Evolutionary conservation across 805 yeast species (phyloP), one percentile per base, ranked within the genome.

Genomic region (Dipodascopsis tothii): DNA sequence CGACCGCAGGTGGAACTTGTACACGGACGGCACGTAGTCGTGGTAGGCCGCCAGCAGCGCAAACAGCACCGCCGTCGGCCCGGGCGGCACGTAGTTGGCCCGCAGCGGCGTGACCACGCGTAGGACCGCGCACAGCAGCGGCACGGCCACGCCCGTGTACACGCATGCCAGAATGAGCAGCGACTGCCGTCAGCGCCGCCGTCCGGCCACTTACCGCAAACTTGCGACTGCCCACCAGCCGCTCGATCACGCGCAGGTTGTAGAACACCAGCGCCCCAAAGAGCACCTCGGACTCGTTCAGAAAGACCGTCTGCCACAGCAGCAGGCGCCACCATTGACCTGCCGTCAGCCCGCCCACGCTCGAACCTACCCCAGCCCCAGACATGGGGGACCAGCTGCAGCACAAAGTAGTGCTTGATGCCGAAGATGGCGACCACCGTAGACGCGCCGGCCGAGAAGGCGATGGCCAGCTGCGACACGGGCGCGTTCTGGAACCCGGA

Each of bases 11-110:
- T 66, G 65, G 55, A 68, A 66, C 45, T 57, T 57, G 57, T 69
- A 69, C 32, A 64, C 63, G 2, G 63, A 60, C 3, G 73, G 73
- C n/a, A 69, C 62, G 44, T 61, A 51, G 22, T 60, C 61, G 39
- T 62, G 58, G 45, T 66, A 68, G 28, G 63, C 61, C 7, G 60
- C 67, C 30, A 67, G 45, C 9, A 67, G 41, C 2, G 67, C 64
- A 47, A 65, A 64, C 3, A 68, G 21, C 2, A 66, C 39, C 2
- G 60, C 56, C 2, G 62, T 59, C 6, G 69, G 70, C 3, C 73
- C 71, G 1, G 66, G 52, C 2, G 60, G 52, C 6, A 61, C 46
- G 44, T 50, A 50, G 33, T 50, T 50, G n/a, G 44, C 52, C 5
- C 43, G 21, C 6, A 53, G 44, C 1, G 45, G 39, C 14, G 55